Conservation (phyloP, 2,329 filamentous ascomycete species). For the Monosporascus sp. region DNA sequence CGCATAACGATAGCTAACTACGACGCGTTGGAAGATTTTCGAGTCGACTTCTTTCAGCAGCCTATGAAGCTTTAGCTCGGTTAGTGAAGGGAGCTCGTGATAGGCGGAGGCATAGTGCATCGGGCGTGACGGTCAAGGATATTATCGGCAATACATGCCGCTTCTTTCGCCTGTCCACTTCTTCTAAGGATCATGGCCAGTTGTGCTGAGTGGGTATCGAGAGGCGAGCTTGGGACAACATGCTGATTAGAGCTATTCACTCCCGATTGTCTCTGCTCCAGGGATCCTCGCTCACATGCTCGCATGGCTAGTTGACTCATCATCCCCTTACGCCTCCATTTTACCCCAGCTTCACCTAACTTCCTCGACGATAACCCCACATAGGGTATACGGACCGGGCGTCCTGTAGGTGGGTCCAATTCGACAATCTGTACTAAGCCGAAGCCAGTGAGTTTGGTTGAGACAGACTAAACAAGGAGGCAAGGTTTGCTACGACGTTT, state of each 20-base stretch:
- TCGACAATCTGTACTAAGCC: slow-evolving; percentile 3
- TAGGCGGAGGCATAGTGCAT: slow-evolving; percentile 3
- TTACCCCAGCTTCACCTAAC: slow-evolving; percentile 15
- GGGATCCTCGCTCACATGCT: slow-evolving; percentile 7
- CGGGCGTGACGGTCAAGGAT: slow-evolving; percentile 11
- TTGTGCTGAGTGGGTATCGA: background rate
- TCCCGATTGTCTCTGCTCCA: slow-evolving; percentile 3
- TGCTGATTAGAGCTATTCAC: background rate
- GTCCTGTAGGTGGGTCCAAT: background rate
- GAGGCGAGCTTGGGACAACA: slow-evolving; percentile 9
- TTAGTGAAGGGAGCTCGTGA: slow-evolving; percentile 6
- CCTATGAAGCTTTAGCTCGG: slow-evolving; percentile 15
- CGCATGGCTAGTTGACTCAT: slow-evolving; percentile 11
- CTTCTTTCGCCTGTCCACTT: slow-evolving; percentile 3
- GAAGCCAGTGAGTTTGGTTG: background rate
- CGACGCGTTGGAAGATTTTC: slow-evolving; percentile 5
- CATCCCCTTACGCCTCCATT: slow-evolving; percentile 5
- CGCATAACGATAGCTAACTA: slow-evolving; percentile 27
- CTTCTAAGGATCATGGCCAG: slow-evolving; percentile 9
- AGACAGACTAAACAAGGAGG: background rate
- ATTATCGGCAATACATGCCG: slow-evolving; percentile 8
- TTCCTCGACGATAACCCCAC: slow-evolving; percentile 11
- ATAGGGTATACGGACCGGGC: background rate
- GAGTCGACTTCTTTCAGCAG: slow-evolving; percentile 10
- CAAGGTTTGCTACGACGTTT: background rate